Percentiles rank a stretch among this genome's conserved stretches.
Evolutionary conservation across 129 eudicot species (phyloP).

Genomic region (Chrysanthemum lavandulifolium): DNA sequence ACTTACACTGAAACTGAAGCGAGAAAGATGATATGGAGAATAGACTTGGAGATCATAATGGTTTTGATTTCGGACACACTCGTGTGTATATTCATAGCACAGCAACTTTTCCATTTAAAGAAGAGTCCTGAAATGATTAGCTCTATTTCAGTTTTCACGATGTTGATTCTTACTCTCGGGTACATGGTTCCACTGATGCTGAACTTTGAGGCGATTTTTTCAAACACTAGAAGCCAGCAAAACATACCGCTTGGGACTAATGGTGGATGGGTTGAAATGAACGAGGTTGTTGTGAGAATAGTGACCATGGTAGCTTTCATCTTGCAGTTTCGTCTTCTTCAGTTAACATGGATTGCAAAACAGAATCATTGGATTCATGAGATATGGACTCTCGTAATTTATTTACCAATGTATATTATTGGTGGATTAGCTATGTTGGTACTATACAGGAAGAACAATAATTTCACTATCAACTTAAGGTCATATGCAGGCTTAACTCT

Average conservation of each 20-base stretch:
- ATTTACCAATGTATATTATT: slow-evolving; percentile 40
- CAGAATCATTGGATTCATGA: slow-evolving; percentile 41
- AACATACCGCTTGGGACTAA: slow-evolving; percentile 27
- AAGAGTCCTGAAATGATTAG: slow-evolving; percentile 42
- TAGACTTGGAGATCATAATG: slow-evolving; percentile 69
- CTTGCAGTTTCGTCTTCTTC: slow-evolving; percentile 59
- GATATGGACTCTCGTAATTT: slow-evolving; percentile 36
- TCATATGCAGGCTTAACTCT: slow-evolving; percentile 67
- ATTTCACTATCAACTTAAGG: slow-evolving; percentile 31
- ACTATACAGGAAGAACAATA: slow-evolving; percentile 36
- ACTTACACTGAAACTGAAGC: slow-evolving; percentile 27
- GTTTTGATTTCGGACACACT: slow-evolving; percentile 68
- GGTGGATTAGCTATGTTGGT: slow-evolving; percentile 49
- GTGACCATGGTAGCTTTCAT: slow-evolving; percentile 72
- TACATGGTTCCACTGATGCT: slow-evolving; percentile 67
- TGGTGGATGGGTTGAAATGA: slow-evolving; percentile 61
- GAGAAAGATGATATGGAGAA: slow-evolving; percentile 52
- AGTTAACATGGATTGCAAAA: slow-evolving; percentile 57
- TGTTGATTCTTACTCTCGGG: slow-evolving; percentile 57
- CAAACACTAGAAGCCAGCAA: slow-evolving; percentile 23
- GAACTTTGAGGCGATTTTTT: slow-evolving; percentile 69
- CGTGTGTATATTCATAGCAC: slow-evolving; percentile 46
- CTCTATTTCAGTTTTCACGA: slow-evolving; percentile 58
- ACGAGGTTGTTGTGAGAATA: slow-evolving; percentile 61
- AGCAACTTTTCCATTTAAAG: slow-evolving; percentile 56